Base-by-base conservation (phyloP, 371 early-diverging fungal genomes). In the Mucor lusitanicus region DNA sequence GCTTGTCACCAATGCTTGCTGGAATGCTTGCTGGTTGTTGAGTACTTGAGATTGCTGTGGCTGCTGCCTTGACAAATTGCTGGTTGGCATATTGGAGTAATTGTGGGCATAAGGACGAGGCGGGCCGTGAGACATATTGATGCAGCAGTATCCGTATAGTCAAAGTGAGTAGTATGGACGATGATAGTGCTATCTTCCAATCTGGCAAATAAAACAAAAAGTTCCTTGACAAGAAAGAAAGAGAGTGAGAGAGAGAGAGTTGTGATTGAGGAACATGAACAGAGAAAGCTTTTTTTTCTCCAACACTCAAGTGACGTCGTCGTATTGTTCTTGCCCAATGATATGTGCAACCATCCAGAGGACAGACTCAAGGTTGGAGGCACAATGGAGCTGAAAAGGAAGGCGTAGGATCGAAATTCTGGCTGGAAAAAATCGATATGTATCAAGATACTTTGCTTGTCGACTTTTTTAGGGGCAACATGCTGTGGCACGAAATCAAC, bases 1-100 rank as follows among this genome's bases (percentile, higher is more conserved):
- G 13, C 44, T 25, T 15, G 50, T 35, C 37, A 57, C 44, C 17
- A 54, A 61, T 30, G 60, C 61, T 28, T 61, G 61, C 1, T 56
- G 12, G 32, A 48, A 48, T 23, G 48, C 3, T 48, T 62, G 70
- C 23, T 57, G 61, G 33, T 30, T 50, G 8, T 53, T 62, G 33
- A 66, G 54, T 19, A 56, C 35, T 46, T 68, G 68, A 12, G 40
- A 50, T 23, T 61, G 60, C 11, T 59, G 60, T 23, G 23, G 9
- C 27, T 59, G 60, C 44, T 60, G 60, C 21, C 42, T 40, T 40
- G 40, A 48, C 32, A 30, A n/a, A 30, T 30, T 55, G n/a, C 27
- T 30, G 5, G 25, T 15, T 55, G 27, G 13, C 30, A 27, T 13
- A 17, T 55, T 55, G 8, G 55, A 55, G 30, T 30, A 55, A 30